Base-by-base conservation (phyloP, 371 early-diverging fungal species). In the Syncephalis fuscata region DNA sequence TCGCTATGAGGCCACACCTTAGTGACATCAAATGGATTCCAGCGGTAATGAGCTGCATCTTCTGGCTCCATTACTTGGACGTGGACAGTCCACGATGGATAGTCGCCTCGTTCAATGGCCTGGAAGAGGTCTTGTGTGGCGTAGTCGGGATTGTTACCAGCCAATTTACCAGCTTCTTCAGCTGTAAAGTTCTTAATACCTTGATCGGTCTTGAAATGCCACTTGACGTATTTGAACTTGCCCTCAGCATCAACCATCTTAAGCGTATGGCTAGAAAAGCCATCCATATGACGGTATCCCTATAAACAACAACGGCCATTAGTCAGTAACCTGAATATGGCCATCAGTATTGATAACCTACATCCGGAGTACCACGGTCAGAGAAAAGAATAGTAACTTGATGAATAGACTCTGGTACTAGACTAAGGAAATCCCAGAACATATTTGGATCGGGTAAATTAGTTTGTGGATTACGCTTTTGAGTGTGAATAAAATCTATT, bases 11-110 rank as follows among this genome's bases (percentile, higher is more conserved):
- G 69, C 74, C 79, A 76, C 44, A 85, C 68, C 71, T 88, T 89
- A 57, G 90, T 89, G 51, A 80, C 75, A 61, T 89, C 90, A 58
- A 89, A 78, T 20, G 78, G 68, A 51, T 88, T 79, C 66, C 71
- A 87, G 38, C 72, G 73, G 56, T 78, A 81, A 49, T 65, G 79
- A 53, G 68, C 67, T 2, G 80, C 87, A 59, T 85, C 73, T 46
- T 76, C 70, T 68, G 44, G 88, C 43, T 53, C 57, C 61, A 80
- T 68, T 48, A 78, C 55, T 64, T 81, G 82, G 37, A 78, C 40
- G 45, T 66, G 60, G 25, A 70, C 61, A 22, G 62, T 56, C 79
- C 80, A 81, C n/a, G 66, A 62, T 25, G 81, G 86, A 56, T 63
- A 66, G 2, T 85, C 78, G 45, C 80, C 82, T 37, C 59, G 60